Evolutionary conservation across 148 eudicot genomes (phyloP).

Genomic region (Linanthus parryae): DNA sequence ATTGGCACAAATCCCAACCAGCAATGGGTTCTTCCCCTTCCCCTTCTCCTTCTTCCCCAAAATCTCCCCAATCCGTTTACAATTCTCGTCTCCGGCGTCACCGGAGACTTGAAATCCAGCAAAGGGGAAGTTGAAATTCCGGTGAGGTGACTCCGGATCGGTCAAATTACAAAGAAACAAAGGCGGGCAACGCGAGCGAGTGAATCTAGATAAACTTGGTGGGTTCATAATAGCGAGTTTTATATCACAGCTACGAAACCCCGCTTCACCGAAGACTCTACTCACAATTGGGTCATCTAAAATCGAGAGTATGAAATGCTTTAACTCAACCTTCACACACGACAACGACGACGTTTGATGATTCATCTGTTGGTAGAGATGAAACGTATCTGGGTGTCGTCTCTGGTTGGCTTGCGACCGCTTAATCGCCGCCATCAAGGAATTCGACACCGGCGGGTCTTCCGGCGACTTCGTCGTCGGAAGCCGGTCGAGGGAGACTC

Average conservation of each 20-base stretch:
- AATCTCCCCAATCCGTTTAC: slow-evolving; percentile 51
- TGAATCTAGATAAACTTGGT: slow-evolving; percentile 15
- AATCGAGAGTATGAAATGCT: slow-evolving; percentile 69
- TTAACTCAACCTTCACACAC: slow-evolving; percentile 60
- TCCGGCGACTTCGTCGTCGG: slow-evolving; percentile 34
- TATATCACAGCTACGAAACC: slow-evolving; percentile 69
- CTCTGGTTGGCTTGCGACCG: slow-evolving; percentile 89
- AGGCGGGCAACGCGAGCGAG: slow-evolving; percentile 40
- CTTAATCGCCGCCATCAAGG: slow-evolving; percentile 91
- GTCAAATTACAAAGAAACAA: too few relatives aligned
- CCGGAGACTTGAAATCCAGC: slow-evolving; percentile 11
- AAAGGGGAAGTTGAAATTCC: slow-evolving; percentile 25
- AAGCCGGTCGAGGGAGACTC: slow-evolving; percentile 69
- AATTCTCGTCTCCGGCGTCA: slow-evolving; percentile 31
- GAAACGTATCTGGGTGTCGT: slow-evolving; percentile 74
- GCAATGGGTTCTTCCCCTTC: slow-evolving; percentile 45
- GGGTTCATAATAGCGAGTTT: slow-evolving; percentile 56
- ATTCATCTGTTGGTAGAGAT: slow-evolving; percentile 45
- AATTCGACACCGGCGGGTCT: slow-evolving; percentile 80
- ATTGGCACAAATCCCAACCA: slow-evolving; percentile 56
- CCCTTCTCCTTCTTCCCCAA: slow-evolving; percentile 26
- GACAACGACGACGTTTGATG: slow-evolving; percentile 19
- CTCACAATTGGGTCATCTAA: slow-evolving; percentile 85
- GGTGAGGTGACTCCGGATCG: slow-evolving; percentile 12
- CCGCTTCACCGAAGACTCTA: slow-evolving; percentile 85